These are phyloP conservation scores for Globisporangium heterothallicum DNA, from an alignment of 352 stramenopile species.

Conservation along the genomic window DNA sequence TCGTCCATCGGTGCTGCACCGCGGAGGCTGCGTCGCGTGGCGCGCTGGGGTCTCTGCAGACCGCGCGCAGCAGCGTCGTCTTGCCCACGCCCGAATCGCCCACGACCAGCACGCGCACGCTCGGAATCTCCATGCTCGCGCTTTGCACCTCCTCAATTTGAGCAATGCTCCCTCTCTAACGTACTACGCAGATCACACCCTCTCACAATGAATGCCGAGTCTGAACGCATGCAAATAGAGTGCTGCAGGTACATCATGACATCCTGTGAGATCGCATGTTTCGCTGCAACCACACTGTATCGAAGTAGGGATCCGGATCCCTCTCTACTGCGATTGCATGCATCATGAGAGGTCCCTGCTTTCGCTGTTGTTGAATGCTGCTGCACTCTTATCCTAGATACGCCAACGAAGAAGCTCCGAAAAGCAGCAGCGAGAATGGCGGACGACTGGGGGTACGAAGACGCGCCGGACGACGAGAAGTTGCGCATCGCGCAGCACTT, in stretches of 20 bases:
- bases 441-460: conserved; percentile 61
- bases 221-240: too few relatives aligned
- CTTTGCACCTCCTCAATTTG: too few relatives aligned
- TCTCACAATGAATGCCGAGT: too few relatives aligned
- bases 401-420: neutral
- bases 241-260: too few relatives aligned
- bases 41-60: conserved; percentile 38
- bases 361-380: neutral
- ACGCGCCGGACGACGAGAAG: conserved; percentile 86
- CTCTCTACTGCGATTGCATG: too few relatives aligned
- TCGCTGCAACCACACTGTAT: too few relatives aligned
- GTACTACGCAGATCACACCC: too few relatives aligned
- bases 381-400: neutral
- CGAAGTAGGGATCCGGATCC: too few relatives aligned
- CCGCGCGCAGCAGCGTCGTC: conserved; percentile 57
- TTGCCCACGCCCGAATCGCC: conserved; percentile 86
- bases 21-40: neutral
- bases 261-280: too few relatives aligned
- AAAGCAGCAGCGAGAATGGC: conserved; percentile 29
- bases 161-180: too few relatives aligned
- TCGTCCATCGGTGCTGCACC: conserved; percentile 56
- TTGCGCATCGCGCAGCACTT: conserved; percentile 86
- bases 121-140: conserved; percentile 57
- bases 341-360: neutral
- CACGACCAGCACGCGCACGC: conserved; percentile 73